Conservation (phyloP, 2,329 filamentous ascomycete genomes). For the Alternaria solani region DNA sequence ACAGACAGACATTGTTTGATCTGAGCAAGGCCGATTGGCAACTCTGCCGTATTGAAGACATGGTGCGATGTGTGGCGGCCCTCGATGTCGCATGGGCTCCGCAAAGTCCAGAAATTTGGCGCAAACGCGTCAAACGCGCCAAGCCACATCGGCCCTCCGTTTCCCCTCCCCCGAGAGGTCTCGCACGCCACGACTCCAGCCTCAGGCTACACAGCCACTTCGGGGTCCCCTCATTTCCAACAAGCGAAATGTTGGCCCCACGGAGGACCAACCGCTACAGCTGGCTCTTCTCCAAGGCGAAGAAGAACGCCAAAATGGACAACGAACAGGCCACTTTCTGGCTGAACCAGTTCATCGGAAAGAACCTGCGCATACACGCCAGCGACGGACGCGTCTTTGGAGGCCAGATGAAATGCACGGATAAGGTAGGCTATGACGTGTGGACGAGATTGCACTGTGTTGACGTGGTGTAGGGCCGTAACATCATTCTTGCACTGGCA, state of each 20-base stretch:
- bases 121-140: conserved; percentile 40
- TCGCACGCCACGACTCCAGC: conserved; percentile 15
- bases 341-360: conserved; percentile 74
- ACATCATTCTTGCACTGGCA: conserved; percentile 84
- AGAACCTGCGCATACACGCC: conserved; percentile 79
- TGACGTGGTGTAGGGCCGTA: conserved; percentile 70
- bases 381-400: conserved; percentile 88
- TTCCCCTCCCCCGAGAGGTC: conserved; percentile 4
- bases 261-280: conserved; percentile 20
- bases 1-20: conserved; percentile 15
- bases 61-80: conserved; percentile 23
- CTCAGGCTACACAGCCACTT: conserved; percentile 25
- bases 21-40: conserved; percentile 36
- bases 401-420: conserved; percentile 92
- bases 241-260: conserved; percentile 15
- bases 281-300: conserved; percentile 31
- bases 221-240: conserved; percentile 18
- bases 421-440: conserved; percentile 68
- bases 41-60: conserved; percentile 43
- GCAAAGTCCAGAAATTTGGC: conserved; percentile 24
- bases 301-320: conserved; percentile 51
- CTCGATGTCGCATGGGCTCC: conserved; percentile 2
- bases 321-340: conserved; percentile 64
- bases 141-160: conserved; percentile 22
- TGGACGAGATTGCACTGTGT: not conserved